Conservation (phyloP, 2,329 filamentous ascomycete genomes). For the Talaromyces verruculosus region DNA sequence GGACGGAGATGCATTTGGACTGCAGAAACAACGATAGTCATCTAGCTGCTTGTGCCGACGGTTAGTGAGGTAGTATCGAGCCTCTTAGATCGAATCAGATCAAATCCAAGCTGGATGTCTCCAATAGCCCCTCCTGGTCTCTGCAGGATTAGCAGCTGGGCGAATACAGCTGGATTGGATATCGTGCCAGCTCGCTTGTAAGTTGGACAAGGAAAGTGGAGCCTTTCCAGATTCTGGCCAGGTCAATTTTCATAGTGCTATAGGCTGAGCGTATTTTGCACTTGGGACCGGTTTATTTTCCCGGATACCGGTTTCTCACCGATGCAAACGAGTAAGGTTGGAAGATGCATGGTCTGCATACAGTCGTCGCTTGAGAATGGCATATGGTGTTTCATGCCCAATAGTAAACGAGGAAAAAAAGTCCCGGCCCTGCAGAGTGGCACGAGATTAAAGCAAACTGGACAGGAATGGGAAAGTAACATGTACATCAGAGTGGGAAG, state of each 20-base stretch:
- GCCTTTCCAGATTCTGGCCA: slow-evolving; percentile 3
- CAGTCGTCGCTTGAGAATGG: slow-evolving; percentile 1
- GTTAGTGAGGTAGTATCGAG: slow-evolving; percentile 15
- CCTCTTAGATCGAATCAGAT: slow-evolving; percentile 1
- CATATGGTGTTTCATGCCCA: neutral
- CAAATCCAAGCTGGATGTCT: neutral
- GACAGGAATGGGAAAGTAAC: slow-evolving; percentile 2
- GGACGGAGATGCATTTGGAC: neutral
- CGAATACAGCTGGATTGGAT: slow-evolving; percentile 4
- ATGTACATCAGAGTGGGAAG: slow-evolving; percentile 11
- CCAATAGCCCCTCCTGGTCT: slow-evolving; percentile 13
- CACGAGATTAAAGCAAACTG: slow-evolving; percentile 10
- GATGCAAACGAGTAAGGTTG: neutral
- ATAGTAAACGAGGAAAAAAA: neutral
- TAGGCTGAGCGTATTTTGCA: neutral
- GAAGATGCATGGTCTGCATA: slow-evolving; percentile 5
- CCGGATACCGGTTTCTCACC: slow-evolving; percentile 2
- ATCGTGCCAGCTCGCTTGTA: slow-evolving; percentile 12
- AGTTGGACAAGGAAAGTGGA: slow-evolving; percentile 16
- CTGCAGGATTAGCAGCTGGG: slow-evolving; percentile 6
- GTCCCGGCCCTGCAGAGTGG: slow-evolving; percentile 4
- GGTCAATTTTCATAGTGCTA: neutral
- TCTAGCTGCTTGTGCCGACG: neutral
- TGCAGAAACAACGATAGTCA: neutral
- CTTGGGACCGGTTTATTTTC: slow-evolving; percentile 3